A percentile compares a stretch with the other conserved stretches of the same genome.
Conservation (phyloP, 148 eudicot species). For the Silene conica region DNA sequence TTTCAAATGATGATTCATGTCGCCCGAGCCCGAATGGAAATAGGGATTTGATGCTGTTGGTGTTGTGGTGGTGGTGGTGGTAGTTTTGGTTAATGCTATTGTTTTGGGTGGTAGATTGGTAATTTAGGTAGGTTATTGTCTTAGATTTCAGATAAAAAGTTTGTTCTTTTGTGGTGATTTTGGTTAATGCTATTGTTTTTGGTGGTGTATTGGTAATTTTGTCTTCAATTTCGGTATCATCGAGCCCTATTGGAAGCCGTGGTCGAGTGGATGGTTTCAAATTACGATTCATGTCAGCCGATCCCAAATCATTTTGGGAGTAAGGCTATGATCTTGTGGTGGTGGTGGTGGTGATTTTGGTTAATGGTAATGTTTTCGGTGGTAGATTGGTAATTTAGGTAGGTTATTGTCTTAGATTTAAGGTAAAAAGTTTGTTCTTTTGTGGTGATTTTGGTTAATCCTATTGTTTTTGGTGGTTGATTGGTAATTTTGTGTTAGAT, state of each 20-base stretch:
- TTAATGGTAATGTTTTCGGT: neutral
- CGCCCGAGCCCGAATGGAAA: too few species aligned
- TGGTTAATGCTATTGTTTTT: neutral
- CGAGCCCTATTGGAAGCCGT: too few species aligned
- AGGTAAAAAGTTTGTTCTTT: neutral
- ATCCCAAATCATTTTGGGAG: too few species aligned
- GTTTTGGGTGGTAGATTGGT: neutral
- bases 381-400: neutral
- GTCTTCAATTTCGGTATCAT: too few species aligned
- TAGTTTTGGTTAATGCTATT: neutral
- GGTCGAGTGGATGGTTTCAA: too few species aligned
- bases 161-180: neutral
- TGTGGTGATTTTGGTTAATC: neutral
- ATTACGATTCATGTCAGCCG: too few species aligned
- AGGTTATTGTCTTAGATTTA: neutral
- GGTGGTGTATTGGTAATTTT: neutral
- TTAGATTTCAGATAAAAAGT: neutral
- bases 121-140: neutral
- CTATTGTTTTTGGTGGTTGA: neutral
- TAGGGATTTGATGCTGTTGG: too few species aligned
- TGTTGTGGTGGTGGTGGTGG: neutral
- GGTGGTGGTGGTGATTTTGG: neutral
- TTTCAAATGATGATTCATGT: too few species aligned
- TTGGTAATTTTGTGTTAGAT: neutral
- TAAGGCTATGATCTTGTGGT: too few species aligned